phyloP scores from a whole-genome alignment of 164 flowering plant species.

The Platanus orientalis region DNA sequence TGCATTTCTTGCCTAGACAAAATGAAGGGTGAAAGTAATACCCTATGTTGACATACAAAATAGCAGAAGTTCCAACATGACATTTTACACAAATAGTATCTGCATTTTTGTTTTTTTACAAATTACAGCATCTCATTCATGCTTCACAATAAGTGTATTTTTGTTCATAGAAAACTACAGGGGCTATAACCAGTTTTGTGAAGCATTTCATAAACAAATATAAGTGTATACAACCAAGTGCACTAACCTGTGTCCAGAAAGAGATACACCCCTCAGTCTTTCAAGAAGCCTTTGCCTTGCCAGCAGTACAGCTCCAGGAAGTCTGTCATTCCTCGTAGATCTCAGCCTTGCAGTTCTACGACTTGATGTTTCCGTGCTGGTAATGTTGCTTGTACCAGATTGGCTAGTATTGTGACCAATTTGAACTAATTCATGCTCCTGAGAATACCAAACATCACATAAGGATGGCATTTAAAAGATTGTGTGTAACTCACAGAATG shows the following conservation, averaged over 20 bases:
- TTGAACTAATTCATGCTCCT: constrained; percentile 46
- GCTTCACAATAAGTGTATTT: not conserved
- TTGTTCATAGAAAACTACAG: not conserved
- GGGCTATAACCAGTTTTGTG: not conserved
- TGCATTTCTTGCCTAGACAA: no score
- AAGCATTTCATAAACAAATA: not conserved
- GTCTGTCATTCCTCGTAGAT: constrained; percentile 42
- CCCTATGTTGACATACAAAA: no score
- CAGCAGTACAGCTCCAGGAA: constrained; percentile 78
- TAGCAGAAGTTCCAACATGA: no score
- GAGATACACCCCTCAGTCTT: constrained; percentile 71
- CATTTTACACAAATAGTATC: no score
- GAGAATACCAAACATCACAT: constrained; percentile 11
- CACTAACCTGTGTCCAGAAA: constrained; percentile 6
- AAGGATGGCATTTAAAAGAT: no score
- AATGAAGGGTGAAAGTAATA: no score
- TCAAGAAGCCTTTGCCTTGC: constrained; percentile 88
- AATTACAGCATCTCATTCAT: no score
- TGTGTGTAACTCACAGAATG: no score
- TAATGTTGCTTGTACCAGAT: constrained; percentile 20
- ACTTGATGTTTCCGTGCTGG: constrained; percentile 18
- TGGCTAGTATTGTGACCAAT: constrained; percentile 30
- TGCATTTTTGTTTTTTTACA: no score
- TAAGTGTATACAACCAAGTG: not conserved
- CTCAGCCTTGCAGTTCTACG: constrained; percentile 25